Conservation (phyloP, 78 protist genomes). For the Cavenderia fasciculata region DNA sequence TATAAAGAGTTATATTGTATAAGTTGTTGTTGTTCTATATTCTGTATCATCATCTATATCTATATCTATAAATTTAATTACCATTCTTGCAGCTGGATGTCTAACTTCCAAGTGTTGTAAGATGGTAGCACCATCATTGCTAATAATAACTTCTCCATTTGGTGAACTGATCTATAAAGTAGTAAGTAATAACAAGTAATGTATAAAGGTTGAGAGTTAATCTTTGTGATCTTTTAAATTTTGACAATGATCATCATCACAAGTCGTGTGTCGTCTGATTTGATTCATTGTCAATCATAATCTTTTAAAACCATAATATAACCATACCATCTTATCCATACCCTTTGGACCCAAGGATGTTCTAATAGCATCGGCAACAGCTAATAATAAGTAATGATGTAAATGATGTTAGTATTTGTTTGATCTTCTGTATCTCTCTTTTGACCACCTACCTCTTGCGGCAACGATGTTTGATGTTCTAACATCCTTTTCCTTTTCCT, state of each 20-base stretch:
- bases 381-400: conserved; percentile 28
- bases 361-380: conserved; percentile 98
- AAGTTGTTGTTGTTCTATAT: conserved; percentile 1
- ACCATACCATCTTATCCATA: conserved; percentile 98
- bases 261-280: no score
- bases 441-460: conserved; percentile 52
- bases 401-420: not conserved
- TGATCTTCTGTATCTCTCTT: not conserved
- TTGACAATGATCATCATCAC: no score
- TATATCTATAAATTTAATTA: conserved; percentile 16
- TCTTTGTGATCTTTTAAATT: no score
- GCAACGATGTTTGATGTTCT: conserved; percentile 82
- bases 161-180: conserved; percentile 73
- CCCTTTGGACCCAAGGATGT: conserved; percentile 99
- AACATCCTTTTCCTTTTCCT: conserved; percentile 80
- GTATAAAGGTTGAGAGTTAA: no score
- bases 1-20: not conserved
- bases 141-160: conserved; percentile 96
- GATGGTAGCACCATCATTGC: conserved; percentile 99
- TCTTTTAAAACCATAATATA: no score
- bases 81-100: conserved; percentile 99
- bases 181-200: no score
- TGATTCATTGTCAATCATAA: no score
- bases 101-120: conserved; percentile 89
- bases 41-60: not conserved